Conservation (phyloP, 1,139 yeast species). For the Candida freyschussii region DNA sequence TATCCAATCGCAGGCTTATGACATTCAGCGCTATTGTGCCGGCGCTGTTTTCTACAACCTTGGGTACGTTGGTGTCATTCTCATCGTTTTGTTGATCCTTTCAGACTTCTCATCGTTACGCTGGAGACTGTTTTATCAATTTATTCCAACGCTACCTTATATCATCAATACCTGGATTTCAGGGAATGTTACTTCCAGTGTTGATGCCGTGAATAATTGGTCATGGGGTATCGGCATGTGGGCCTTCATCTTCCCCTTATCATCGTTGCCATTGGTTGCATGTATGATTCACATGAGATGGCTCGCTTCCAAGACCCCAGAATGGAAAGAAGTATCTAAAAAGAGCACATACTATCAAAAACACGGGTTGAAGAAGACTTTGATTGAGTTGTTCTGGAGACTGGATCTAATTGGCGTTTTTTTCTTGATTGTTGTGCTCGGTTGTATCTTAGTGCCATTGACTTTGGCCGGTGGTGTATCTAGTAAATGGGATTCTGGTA, state of each 20-base stretch:
- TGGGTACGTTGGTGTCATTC: constrained; percentile 63
- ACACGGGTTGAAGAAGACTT: constrained; percentile 23
- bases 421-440: constrained; percentile 45
- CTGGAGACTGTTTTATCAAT: constrained; percentile 63
- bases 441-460: constrained; percentile 43
- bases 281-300: constrained; percentile 53
- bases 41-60: constrained; percentile 68
- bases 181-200: constrained; percentile 47
- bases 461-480: constrained; percentile 59
- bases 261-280: constrained; percentile 51
- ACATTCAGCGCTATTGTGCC: constrained; percentile 63
- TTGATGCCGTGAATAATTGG: constrained; percentile 44
- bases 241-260: constrained; percentile 70
- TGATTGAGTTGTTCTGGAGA: constrained; percentile 36
- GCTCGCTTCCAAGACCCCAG: constrained; percentile 48
- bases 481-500: constrained; percentile 48
- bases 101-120: constrained; percentile 65
- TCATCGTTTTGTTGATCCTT: constrained; percentile 50
- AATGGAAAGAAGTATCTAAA: constrained; percentile 34
- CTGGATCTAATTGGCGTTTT: constrained; percentile 52
- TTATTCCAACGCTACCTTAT: constrained; percentile 64
- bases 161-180: constrained; percentile 75
- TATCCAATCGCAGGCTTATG: constrained; percentile 61
- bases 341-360: constrained; percentile 28
- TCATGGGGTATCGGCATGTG: constrained; percentile 74